These are phyloP conservation scores for Pseudognaphalium luteoalbum DNA, from an alignment of 129 eudicot species.

Conservation along the genomic window DNA sequence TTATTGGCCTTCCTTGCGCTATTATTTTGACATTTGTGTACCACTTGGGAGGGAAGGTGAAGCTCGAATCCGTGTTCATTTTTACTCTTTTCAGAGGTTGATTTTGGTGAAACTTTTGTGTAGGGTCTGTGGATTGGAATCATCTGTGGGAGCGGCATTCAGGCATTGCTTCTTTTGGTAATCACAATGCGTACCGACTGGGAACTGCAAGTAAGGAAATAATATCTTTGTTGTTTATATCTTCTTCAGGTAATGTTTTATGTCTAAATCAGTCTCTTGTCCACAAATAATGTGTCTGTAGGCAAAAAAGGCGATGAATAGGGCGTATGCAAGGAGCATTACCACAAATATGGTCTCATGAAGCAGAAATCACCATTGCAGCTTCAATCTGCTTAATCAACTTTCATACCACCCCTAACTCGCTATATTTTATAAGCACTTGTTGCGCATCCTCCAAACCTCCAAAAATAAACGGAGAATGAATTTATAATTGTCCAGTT, in stretches of 20 bases:
- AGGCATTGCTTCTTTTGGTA: conserved; percentile 32
- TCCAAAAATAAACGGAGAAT: no score
- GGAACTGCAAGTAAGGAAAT: conserved; percentile 34
- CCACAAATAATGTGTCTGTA: background rate
- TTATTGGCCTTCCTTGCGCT: conserved; percentile 52
- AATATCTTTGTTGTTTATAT: background rate
- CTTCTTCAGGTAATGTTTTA: background rate
- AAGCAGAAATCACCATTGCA: background rate
- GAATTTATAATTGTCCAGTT: no score
- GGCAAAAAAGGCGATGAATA: conserved; percentile 33
- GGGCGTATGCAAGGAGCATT: conserved; percentile 28
- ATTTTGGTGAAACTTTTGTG: background rate
- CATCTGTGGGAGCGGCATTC: conserved; percentile 42
- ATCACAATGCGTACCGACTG: conserved; percentile 36
- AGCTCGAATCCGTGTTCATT: background rate
- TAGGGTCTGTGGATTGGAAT: conserved; percentile 57
- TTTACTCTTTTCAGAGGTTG: background rate
- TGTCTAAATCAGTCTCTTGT: background rate
- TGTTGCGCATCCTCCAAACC: no score
- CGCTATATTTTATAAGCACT: no score
- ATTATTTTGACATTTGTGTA: conserved; percentile 38
- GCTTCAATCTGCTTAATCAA: background rate
- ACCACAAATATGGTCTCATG: conserved; percentile 24
- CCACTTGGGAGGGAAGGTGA: conserved; percentile 46
- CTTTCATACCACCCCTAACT: no score